Percentiles rank a stretch among this genome's conserved stretches.
Evolutionary conservation across 306 rosid genomes (phyloP).

Genomic region (Mimosa bimucronata): DNA sequence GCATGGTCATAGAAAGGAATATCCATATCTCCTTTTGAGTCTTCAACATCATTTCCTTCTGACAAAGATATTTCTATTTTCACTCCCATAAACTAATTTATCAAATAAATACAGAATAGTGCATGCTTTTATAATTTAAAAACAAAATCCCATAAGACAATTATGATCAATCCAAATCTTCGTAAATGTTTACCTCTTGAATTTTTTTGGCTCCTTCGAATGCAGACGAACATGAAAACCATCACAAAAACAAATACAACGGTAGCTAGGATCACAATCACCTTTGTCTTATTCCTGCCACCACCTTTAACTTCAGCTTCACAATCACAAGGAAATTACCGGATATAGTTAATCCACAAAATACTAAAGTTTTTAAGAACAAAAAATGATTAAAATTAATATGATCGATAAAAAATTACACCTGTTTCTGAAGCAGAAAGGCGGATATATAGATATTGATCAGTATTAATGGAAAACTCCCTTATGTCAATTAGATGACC

Average conservation of each 20-base stretch:
- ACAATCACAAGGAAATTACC: not conserved
- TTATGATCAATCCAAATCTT: not conserved
- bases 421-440: constrained; percentile 8
- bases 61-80: too few relatives aligned
- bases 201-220: not conserved
- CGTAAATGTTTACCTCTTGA: not conserved
- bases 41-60: not conserved
- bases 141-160: not conserved
- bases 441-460: not conserved
- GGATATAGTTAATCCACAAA: not conserved
- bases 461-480: not conserved
- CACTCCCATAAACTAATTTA: too few relatives aligned
- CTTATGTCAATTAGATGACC: not conserved
- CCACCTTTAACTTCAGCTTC: not conserved
- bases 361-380: not conserved
- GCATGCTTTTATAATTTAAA: not conserved
- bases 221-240: not conserved
- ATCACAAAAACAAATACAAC: not conserved
- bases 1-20: not conserved
- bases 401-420: not conserved
- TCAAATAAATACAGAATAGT: not conserved
- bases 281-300: not conserved
- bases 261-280: not conserved
- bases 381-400: not conserved
- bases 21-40: not conserved